These are phyloP conservation scores for Alternaria ventricosa DNA, from an alignment of 2,329 filamentous ascomycete genomes.

Conservation along the genomic window DNA sequence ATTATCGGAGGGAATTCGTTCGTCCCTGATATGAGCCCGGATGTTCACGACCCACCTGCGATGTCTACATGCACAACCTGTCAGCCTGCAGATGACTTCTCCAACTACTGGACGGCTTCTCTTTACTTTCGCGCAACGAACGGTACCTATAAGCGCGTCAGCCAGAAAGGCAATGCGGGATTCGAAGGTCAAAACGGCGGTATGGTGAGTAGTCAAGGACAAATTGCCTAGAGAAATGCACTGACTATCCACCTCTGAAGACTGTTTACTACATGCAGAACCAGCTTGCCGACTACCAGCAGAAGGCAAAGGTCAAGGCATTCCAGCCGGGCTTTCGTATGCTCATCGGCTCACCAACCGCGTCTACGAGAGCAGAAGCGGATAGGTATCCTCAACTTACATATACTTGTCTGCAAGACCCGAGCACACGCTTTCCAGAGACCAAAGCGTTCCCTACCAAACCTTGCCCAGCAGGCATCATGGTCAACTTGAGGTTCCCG, in stretches of 20 bases:
- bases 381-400: slow-evolving; percentile 53
- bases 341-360: slow-evolving; percentile 34
- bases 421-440: slow-evolving; percentile 50
- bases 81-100: slow-evolving; percentile 25
- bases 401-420: slow-evolving; percentile 53
- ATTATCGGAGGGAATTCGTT: slow-evolving; percentile 39
- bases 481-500: slow-evolving; percentile 53
- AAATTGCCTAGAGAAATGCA: neutral
- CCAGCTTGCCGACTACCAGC: slow-evolving; percentile 30
- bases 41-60: slow-evolving; percentile 25
- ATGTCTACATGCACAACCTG: slow-evolving; percentile 36
- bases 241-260: neutral
- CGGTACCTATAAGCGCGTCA: slow-evolving; percentile 35
- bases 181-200: slow-evolving; percentile 38
- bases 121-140: slow-evolving; percentile 34
- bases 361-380: slow-evolving; percentile 38
- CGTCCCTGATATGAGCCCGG: slow-evolving; percentile 27
- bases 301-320: slow-evolving; percentile 50
- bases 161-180: slow-evolving; percentile 29
- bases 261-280: slow-evolving; percentile 41
- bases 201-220: slow-evolving; percentile 13
- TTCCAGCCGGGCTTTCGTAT: slow-evolving; percentile 48
- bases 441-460: slow-evolving; percentile 50
- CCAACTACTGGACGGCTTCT: slow-evolving; percentile 38
- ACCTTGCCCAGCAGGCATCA: slow-evolving; percentile 52